These are phyloP conservation scores for Ustilago cynodontis DNA, from an alignment of 1,284 basidiomycete species.

Conservation along the genomic window DNA sequence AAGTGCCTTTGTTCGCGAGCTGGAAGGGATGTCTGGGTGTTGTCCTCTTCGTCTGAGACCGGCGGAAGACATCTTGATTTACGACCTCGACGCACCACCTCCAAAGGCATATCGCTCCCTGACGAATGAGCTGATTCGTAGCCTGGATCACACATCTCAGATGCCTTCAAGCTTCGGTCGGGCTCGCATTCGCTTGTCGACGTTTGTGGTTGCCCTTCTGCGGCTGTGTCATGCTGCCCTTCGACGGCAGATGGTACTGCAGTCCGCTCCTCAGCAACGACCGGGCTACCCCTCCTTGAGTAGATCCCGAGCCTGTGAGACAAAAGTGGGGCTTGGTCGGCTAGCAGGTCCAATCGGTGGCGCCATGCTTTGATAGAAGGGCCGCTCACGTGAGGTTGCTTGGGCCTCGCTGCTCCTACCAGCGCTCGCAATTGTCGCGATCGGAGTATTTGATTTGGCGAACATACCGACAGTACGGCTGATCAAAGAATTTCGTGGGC, in stretches of 20 bases:
- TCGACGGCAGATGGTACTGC: neutral
- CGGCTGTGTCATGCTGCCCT: neutral
- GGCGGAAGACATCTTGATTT: neutral
- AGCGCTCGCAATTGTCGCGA: too few species aligned
- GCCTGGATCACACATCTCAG: neutral
- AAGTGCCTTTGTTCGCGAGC: too few species aligned
- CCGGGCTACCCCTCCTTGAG: neutral
- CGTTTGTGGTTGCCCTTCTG: neutral
- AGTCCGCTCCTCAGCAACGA: neutral
- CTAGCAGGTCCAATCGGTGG: too few species aligned
- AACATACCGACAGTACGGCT: conserved; percentile 1
- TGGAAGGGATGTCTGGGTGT: too few species aligned
- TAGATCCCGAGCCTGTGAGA: too few species aligned
- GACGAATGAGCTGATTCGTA: neutral
- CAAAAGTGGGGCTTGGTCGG: too few species aligned
- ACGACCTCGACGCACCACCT: neutral
- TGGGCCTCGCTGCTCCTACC: too few species aligned
- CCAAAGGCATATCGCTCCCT: neutral
- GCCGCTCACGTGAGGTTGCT: too few species aligned
- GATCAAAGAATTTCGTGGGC: neutral
- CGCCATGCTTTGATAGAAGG: too few species aligned
- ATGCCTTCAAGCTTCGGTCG: neutral
- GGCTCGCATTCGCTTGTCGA: neutral
- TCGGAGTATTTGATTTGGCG: neutral
- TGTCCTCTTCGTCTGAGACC: neutral